Evolutionary conservation across 2,329 filamentous ascomycete genomes (phyloP), one percentile per base, ranked within the genome.

Genomic region (Chaetothyriales sp.): DNA sequence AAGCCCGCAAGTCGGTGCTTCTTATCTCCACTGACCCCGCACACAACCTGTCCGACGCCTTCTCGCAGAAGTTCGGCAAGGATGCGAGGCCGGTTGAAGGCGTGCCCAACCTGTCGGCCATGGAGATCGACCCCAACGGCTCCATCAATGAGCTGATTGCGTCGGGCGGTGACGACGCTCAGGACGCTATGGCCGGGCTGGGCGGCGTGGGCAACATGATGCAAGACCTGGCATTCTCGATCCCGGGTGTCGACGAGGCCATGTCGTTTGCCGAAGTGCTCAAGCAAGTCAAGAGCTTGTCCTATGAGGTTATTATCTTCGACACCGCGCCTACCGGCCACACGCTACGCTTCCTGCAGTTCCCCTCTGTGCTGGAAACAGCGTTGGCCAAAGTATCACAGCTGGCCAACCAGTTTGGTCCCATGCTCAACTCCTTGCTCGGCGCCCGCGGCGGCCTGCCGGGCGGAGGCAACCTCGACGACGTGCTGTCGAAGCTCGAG

Each of bases 201-300:
- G 73, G 76, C 15, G 81, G 79, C 2, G 82, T 95, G 73, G 89
- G 90, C 22, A 85, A 85, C 61, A 95, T 97, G 89, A 95, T 97
- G 85, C 92, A 98, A 71, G 92, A 98, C 69, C 76, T 98, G 60
- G 92, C 92, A 0, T 95, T 97, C 70, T 89, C 87, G 60, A 98
- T 98, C 57, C 92, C 92, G 18, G 92, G 92, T 71, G 94, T 98
- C 57, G 92, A 98, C 67, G 92, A 98, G 71, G 92, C 92, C 69
- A 98, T 98, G 92, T 95, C 89, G 52, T 98, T 98, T 66, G 92
- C 92, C 67, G 92, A 98, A 74, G 92, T 98, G 58, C 79, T 98
- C 64, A 98, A 98, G 72, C 92, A 98, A 72, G 92, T 98, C 73
- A 97, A 97, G 73, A 94, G 88, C 43, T 85, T 97, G 66, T 94